Evolutionary conservation across 257 asterid species (phyloP).

Genomic region (Apocynum venetum): DNA sequence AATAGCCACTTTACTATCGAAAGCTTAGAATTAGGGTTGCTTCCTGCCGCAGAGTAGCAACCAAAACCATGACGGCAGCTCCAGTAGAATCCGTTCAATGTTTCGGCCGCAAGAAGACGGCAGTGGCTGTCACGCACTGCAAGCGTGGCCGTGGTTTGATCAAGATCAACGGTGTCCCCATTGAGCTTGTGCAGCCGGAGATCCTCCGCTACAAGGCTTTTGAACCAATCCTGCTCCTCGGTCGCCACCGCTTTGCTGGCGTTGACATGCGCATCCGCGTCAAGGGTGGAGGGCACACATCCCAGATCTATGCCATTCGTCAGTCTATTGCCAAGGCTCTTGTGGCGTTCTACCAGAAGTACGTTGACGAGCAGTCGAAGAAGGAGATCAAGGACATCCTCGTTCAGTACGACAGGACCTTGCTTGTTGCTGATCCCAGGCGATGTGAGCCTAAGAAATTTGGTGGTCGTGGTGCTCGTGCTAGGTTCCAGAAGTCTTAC

Average conservation of each 20-base stretch:
- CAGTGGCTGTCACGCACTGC: conserved; percentile 30
- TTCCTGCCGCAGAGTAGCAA: not conserved
- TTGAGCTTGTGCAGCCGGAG: conserved; percentile 27
- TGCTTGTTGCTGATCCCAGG: conserved; percentile 36
- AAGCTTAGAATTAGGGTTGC: conserved; percentile 1
- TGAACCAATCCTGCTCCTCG: conserved; percentile 27
- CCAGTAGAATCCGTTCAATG: conserved; percentile 24
- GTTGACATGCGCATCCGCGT: conserved; percentile 31
- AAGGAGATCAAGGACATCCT: conserved; percentile 28
- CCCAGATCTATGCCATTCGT: conserved; percentile 27
- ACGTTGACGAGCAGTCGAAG: conserved; percentile 27
- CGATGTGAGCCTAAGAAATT: conserved; percentile 35
- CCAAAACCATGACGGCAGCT: conserved; percentile 15
- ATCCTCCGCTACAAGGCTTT: conserved; percentile 28
- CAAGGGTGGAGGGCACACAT: conserved; percentile 29
- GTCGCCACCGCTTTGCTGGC: conserved; percentile 18
- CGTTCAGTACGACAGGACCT: conserved; percentile 24
- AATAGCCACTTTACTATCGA: too few relatives aligned
- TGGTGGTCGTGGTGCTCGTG: conserved; percentile 32
- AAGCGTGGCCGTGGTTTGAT: conserved; percentile 25
- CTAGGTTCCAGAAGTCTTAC: conserved; percentile 31
- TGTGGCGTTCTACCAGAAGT: conserved; percentile 26
- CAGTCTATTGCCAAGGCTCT: conserved; percentile 28
- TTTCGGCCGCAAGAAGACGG: conserved; percentile 32
- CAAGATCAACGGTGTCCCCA: conserved; percentile 27